Conservation (phyloP, 1,139 yeast species). For the Blastobotrys ciferrii region DNA sequence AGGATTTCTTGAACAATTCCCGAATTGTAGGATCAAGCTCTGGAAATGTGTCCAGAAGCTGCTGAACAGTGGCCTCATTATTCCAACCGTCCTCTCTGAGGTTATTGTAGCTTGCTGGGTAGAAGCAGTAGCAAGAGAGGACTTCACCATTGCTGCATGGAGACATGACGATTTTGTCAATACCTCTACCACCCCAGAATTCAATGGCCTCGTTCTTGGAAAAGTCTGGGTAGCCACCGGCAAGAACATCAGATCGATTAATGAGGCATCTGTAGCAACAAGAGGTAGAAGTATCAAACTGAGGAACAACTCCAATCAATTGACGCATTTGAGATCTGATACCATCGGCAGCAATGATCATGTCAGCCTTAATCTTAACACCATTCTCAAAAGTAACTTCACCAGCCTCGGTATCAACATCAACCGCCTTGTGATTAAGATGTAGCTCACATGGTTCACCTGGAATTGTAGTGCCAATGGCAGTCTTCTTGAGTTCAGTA, state of each 20-base stretch:
- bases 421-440: conserved; percentile 2
- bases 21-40: conserved; percentile 12
- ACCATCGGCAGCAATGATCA: conserved; percentile 42
- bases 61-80: conserved; percentile 15
- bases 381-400: conserved; percentile 32
- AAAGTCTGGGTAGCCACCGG: conserved; percentile 9
- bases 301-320: conserved; percentile 6
- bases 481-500: conserved; percentile 27
- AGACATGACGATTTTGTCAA: conserved; percentile 21
- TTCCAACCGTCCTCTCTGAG: conserved; percentile 15
- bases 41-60: conserved; percentile 10
- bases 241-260: conserved; percentile 8
- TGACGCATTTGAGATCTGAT: conserved; percentile 15
- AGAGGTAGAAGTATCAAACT: conserved; percentile 13
- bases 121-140: conserved; percentile 22
- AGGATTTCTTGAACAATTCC: conserved; percentile 8
- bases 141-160: conserved; percentile 11
- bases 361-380: conserved; percentile 34
- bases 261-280: conserved; percentile 12
- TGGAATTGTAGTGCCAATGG: conserved; percentile 6
- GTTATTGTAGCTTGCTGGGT: conserved; percentile 16
- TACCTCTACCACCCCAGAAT: conserved; percentile 19
- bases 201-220: conserved; percentile 11
- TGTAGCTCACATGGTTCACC: conserved; percentile 11
- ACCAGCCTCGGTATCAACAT: conserved; percentile 26